These are phyloP conservation scores for Pistacia vera DNA, from an alignment of 345 rosid species.

Conservation along the genomic window DNA sequence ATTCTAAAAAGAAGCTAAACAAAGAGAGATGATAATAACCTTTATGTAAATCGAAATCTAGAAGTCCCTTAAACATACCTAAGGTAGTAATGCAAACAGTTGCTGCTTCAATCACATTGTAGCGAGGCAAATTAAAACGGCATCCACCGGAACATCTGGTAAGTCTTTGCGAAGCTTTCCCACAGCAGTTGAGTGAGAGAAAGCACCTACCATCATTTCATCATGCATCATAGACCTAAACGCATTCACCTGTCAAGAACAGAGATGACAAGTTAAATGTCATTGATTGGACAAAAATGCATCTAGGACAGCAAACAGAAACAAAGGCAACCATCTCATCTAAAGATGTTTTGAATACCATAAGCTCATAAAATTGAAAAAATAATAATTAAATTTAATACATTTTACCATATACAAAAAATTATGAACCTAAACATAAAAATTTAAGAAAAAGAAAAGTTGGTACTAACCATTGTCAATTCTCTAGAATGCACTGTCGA, in stretches of 20 bases:
- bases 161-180: slow-evolving; percentile 86
- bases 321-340: background rate
- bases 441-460: background rate
- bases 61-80: slow-evolving; percentile 57
- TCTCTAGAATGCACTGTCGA: slow-evolving; percentile 83
- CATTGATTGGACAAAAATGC: background rate
- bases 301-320: background rate
- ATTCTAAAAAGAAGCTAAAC: background rate
- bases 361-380: background rate
- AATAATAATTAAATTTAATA: background rate
- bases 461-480: slow-evolving; percentile 72
- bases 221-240: slow-evolving; percentile 91
- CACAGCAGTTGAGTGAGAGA: slow-evolving; percentile 94
- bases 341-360: background rate
- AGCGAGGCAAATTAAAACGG: slow-evolving; percentile 69
- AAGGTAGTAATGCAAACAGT: slow-evolving; percentile 86
- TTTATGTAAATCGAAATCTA: background rate
- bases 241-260: slow-evolving; percentile 72
- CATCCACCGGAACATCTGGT: slow-evolving; percentile 88
- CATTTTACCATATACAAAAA: background rate
- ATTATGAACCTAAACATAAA: background rate
- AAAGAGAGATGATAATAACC: background rate
- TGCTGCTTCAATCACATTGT: slow-evolving; percentile 78
- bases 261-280: background rate
- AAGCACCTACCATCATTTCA: slow-evolving; percentile 96